These are phyloP conservation scores for Saccharomycopsis sp. DNA, from an alignment of 805 yeast genomes.

Conservation along the genomic window DNA sequence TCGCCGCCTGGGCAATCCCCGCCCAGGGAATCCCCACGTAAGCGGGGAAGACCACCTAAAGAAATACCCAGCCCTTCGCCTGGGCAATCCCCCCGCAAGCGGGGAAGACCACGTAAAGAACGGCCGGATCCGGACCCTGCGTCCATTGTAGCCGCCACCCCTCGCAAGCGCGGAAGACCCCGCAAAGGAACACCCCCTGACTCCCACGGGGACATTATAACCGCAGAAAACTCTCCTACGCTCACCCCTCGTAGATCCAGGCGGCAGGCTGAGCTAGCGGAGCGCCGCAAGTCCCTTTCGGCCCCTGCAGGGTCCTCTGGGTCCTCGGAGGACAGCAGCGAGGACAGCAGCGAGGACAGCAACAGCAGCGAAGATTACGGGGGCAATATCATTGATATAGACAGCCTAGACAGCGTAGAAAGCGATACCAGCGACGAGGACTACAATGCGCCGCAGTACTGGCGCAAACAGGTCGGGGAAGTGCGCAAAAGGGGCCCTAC, in stretches of 20 bases:
- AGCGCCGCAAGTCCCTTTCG: not conserved
- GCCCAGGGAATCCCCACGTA: constrained; percentile 22
- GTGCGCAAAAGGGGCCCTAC: not conserved
- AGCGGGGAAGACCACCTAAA: constrained; percentile 31
- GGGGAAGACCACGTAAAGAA: constrained; percentile 13
- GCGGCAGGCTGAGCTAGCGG: not conserved
- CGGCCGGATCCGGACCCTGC: too few relatives aligned
- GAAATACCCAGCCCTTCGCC: constrained; percentile 26
- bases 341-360: constrained; percentile 16
- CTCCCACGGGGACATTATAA: constrained; percentile 15
- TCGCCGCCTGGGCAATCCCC: too few relatives aligned
- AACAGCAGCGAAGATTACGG: constrained; percentile 9
- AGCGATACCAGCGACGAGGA: constrained; percentile 24
- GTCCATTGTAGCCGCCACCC: too few relatives aligned
- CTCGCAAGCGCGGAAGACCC: too few relatives aligned
- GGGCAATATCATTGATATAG: constrained; percentile 8
- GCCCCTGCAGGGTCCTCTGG: not conserved
- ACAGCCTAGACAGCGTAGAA: constrained; percentile 20
- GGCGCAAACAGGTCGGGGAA: not conserved
- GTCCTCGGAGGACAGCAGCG: too few relatives aligned
- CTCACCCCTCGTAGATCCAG: not conserved
- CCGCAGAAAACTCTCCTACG: constrained; percentile 8
- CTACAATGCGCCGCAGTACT: constrained; percentile 23
- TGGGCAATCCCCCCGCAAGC: constrained; percentile 13
- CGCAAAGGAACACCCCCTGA: too few relatives aligned